A percentile compares a stretch with the other conserved stretches of the same genome.
Evolutionary conservation across 2,329 filamentous ascomycete species (phyloP).

Genomic region (Hypoxylon sp.): DNA sequence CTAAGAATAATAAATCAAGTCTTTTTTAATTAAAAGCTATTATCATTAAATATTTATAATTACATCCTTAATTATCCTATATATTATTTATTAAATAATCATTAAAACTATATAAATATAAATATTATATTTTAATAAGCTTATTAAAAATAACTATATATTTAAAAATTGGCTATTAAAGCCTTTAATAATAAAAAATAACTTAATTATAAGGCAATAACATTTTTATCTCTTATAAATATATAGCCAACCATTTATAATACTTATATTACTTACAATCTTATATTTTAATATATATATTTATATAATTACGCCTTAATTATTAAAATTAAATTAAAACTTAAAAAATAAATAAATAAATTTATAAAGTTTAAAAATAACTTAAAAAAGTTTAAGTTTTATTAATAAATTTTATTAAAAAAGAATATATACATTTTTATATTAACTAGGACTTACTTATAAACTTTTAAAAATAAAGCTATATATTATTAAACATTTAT

Average conservation of each 20-base stretch:
- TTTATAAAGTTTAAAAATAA: not conserved
- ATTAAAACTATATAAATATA: too few species aligned
- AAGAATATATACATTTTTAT: not conserved
- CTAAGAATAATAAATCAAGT: too few species aligned
- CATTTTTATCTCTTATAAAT: not conserved
- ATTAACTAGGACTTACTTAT: not conserved
- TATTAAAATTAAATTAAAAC: not conserved
- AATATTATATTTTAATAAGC: too few species aligned
- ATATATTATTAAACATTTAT: too few species aligned
- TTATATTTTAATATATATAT: not conserved
- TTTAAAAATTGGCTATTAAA: not conserved
- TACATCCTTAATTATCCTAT: too few species aligned
- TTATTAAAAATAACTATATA: not conserved
- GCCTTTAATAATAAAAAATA: not conserved
- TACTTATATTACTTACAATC: not conserved
- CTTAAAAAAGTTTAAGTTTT: not conserved
- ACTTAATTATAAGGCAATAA: not conserved
- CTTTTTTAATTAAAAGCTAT: too few species aligned
- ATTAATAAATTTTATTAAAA: not conserved
- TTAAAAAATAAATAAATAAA: not conserved
- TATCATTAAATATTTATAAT: too few species aligned
- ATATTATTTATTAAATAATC: too few species aligned
- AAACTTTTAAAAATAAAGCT: not conserved
- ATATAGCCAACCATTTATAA: not conserved
- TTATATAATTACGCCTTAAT: not conserved